Evolutionary conservation across 2,329 filamentous ascomycete genomes (phyloP).

Genomic region (Aspergillus costaricaensis): DNA sequence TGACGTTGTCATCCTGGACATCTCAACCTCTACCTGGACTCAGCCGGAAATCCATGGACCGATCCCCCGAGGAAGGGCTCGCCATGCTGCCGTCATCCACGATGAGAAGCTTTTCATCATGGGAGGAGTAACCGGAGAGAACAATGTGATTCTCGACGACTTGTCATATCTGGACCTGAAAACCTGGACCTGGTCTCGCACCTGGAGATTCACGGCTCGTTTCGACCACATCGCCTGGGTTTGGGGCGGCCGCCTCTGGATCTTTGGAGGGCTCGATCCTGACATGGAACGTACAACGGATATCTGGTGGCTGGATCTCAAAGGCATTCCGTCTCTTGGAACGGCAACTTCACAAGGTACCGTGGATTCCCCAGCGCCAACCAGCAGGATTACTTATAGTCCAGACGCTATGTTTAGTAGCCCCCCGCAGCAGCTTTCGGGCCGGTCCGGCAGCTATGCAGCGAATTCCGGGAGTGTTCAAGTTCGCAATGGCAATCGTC

Average conservation of each 20-base stretch:
- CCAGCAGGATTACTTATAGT: slow-evolving; percentile 40
- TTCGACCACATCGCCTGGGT: slow-evolving; percentile 97
- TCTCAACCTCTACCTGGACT: slow-evolving; percentile 93
- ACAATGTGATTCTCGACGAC: slow-evolving; percentile 90
- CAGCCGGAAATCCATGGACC: slow-evolving; percentile 84
- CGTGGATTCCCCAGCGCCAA: slow-evolving; percentile 43
- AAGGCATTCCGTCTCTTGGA: slow-evolving; percentile 83
- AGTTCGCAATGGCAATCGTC: slow-evolving; percentile 54
- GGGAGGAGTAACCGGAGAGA: slow-evolving; percentile 91
- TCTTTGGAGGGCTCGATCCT: slow-evolving; percentile 90
- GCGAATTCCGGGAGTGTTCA: slow-evolving; percentile 69
- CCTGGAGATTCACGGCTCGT: slow-evolving; percentile 91
- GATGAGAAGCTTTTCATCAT: slow-evolving; percentile 96
- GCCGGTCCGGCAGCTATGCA: slow-evolving; percentile 61
- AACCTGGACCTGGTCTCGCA: slow-evolving; percentile 95
- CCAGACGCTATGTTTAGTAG: slow-evolving; percentile 41
- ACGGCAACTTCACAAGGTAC: slow-evolving; percentile 63
- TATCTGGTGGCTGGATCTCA: slow-evolving; percentile 95
- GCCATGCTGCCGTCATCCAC: slow-evolving; percentile 90
- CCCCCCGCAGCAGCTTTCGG: slow-evolving; percentile 36
- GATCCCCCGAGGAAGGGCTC: slow-evolving; percentile 83
- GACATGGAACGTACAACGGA: slow-evolving; percentile 98
- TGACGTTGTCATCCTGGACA: slow-evolving; percentile 92
- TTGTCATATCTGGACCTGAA: slow-evolving; percentile 96
- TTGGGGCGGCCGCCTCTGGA: slow-evolving; percentile 90